Percentiles rank a stretch among this genome's conserved stretches.
Conservation (phyloP, 371 early-diverging fungal genomes). For the Actinomortierella ambigua region DNA sequence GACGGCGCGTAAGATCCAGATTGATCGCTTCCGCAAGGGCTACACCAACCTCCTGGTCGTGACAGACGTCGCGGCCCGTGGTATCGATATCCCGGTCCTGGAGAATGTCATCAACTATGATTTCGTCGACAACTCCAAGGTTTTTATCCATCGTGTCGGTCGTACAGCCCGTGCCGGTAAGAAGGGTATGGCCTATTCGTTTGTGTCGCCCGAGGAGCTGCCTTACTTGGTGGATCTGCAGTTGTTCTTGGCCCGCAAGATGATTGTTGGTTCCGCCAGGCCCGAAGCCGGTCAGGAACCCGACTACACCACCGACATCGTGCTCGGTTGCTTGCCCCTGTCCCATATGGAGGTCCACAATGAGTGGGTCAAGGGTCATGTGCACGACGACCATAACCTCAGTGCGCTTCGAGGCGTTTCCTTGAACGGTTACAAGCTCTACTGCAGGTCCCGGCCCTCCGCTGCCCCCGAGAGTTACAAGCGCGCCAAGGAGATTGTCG, state of each 20-base stretch:
- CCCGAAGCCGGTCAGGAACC: conserved; percentile 30
- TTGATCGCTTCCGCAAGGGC: conserved; percentile 82
- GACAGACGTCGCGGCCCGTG: conserved; percentile 99
- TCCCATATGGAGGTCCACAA: conserved; percentile 68
- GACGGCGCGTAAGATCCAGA: conserved; percentile 86
- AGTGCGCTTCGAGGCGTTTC: conserved; percentile 69
- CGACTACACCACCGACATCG: conserved; percentile 85
- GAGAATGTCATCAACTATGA: conserved; percentile 98
- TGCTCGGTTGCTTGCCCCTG: conserved; percentile 80
- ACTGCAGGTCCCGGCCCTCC: conserved; percentile 77
- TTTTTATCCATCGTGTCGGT: conserved; percentile 99
- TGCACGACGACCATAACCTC: conserved; percentile 66
- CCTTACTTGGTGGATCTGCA: conserved; percentile 93
- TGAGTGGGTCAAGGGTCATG: conserved; percentile 71
- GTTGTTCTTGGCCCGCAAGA: conserved; percentile 83
- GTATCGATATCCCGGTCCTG: conserved; percentile 98
- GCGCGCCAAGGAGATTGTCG: conserved; percentile 82
- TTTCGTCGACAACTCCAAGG: conserved; percentile 91
- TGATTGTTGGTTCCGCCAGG: conserved; percentile 57
- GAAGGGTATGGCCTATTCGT: conserved; percentile 90
- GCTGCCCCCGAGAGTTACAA: conserved; percentile 87
- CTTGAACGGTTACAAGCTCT: conserved; percentile 87
- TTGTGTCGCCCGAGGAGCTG: conserved; percentile 89
- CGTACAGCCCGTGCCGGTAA: conserved; percentile 97
- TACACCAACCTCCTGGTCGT: conserved; percentile 87